Percentiles rank a stretch among this genome's conserved stretches.
Evolutionary conservation across 208 protist genomes (phyloP).

Genomic region (Leishmania turanica): DNA sequence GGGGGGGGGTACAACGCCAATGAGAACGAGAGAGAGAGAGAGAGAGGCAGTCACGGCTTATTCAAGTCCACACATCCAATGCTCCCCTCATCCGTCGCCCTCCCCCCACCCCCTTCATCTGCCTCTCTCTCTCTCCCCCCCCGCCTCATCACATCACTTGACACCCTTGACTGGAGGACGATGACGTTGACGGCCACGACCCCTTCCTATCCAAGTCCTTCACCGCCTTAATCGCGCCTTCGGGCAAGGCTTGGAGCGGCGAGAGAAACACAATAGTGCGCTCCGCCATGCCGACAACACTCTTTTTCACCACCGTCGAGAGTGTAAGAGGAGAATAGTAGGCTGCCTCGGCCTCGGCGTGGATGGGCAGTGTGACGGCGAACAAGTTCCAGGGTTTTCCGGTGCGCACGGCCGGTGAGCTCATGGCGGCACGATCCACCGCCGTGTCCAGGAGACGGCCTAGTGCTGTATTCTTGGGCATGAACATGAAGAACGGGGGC

Average conservation of each 20-base stretch:
- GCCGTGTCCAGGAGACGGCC: slow-evolving; percentile 67
- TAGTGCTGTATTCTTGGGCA: slow-evolving; percentile 51
- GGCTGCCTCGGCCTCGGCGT: slow-evolving; percentile 23
- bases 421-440: slow-evolving; percentile 56
- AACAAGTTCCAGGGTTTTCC: slow-evolving; percentile 51
- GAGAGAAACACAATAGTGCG: slow-evolving; percentile 36
- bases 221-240: slow-evolving; percentile 35
- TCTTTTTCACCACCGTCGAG: slow-evolving; percentile 48
- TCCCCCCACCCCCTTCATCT: neutral
- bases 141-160: slow-evolving; percentile 6
- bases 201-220: slow-evolving; percentile 26
- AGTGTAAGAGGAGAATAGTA: slow-evolving; percentile 56
- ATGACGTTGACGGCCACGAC: slow-evolving; percentile 7
- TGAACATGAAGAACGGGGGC: slow-evolving; percentile 74
- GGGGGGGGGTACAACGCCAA: neutral
- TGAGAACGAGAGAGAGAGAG: slow-evolving; percentile 10
- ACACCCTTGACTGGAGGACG: slow-evolving; percentile 13
- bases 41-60: neutral
- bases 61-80: neutral
- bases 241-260: slow-evolving; percentile 29
- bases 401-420: slow-evolving; percentile 32
- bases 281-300: slow-evolving; percentile 15
- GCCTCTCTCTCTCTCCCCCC: neutral
- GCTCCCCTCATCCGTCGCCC: neutral
- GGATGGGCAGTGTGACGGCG: slow-evolving; percentile 44